phyloP scores from a whole-genome alignment of 805 yeast species.

The Ogataea neopini region DNA sequence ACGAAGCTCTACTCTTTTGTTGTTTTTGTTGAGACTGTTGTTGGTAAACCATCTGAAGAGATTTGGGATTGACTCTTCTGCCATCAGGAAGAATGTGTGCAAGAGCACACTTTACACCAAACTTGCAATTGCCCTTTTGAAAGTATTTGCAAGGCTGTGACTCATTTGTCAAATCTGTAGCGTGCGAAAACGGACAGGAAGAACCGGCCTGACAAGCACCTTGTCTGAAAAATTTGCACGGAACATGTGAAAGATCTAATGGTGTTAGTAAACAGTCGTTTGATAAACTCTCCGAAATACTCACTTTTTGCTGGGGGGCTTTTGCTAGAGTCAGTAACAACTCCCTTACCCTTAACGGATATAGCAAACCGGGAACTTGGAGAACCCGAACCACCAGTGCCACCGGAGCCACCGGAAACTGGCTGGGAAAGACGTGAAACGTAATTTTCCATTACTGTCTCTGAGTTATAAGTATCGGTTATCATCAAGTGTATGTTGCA shows the following conservation, averaged over 20 bases:
- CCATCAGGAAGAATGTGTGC: constrained; percentile 92
- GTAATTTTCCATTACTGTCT: constrained; percentile 2
- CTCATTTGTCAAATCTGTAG: constrained; percentile 55
- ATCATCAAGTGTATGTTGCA: not conserved
- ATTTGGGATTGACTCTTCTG: constrained; percentile 63
- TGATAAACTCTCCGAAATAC: constrained; percentile 10
- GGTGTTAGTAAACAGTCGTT: constrained; percentile 20
- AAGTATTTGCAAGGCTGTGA: constrained; percentile 84
- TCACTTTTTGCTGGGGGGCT: constrained; percentile 29
- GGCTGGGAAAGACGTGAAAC: not conserved
- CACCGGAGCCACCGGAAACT: not conserved
- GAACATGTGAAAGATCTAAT: constrained; percentile 83
- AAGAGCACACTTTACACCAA: constrained; percentile 91
- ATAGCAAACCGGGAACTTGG: not conserved
- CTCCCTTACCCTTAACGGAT: not conserved
- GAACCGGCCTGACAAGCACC: constrained; percentile 95
- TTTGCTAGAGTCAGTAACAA: constrained; percentile 21
- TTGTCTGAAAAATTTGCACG: constrained; percentile 90
- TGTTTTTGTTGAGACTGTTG: constrained; percentile 20
- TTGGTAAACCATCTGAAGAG: constrained; percentile 34
- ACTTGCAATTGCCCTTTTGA: constrained; percentile 95
- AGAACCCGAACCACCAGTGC: not conserved
- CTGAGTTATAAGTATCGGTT: not conserved
- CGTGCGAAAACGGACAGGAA: constrained; percentile 89
- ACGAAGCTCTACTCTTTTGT: constrained; percentile 12